A percentile compares a stretch with the other conserved stretches of the same genome.
phyloP scores from a whole-genome alignment of 2,329 filamentous ascomycete species.

The Colletotrichum sp. region DNA sequence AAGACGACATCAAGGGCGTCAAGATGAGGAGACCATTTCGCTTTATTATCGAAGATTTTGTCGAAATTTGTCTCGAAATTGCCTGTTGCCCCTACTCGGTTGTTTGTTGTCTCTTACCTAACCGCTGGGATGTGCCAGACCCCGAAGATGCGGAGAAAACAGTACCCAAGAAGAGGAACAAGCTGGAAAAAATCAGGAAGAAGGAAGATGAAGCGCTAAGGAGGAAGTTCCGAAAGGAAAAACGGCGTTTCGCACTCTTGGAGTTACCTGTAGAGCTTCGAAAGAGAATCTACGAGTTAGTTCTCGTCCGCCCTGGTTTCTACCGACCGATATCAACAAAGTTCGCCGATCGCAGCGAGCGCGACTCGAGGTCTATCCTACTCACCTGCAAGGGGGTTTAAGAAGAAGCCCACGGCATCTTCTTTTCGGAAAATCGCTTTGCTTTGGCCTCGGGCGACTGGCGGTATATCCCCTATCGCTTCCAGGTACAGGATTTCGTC shows the following conservation, averaged over 20 bases:
- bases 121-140: too few species aligned
- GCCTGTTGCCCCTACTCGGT: neutral
- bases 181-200: neutral
- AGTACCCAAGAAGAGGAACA: neutral
- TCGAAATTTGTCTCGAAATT: neutral
- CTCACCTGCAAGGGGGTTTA: neutral
- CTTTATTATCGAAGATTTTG: neutral
- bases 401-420: neutral
- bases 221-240: neutral
- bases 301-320: neutral
- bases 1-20: neutral
- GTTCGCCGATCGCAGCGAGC: neutral
- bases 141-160: too few species aligned
- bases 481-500: neutral
- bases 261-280: neutral
- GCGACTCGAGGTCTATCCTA: neutral
- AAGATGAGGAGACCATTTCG: neutral
- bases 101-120: neutral
- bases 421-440: neutral
- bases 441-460: neutral
- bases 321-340: neutral
- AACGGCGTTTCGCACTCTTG: neutral
- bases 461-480: neutral
- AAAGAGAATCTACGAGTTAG: neutral
- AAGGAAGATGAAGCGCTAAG: neutral